These are phyloP conservation scores for Mucor saturninus DNA, from an alignment of 371 early-diverging fungal genomes.

Conservation along the genomic window DNA sequence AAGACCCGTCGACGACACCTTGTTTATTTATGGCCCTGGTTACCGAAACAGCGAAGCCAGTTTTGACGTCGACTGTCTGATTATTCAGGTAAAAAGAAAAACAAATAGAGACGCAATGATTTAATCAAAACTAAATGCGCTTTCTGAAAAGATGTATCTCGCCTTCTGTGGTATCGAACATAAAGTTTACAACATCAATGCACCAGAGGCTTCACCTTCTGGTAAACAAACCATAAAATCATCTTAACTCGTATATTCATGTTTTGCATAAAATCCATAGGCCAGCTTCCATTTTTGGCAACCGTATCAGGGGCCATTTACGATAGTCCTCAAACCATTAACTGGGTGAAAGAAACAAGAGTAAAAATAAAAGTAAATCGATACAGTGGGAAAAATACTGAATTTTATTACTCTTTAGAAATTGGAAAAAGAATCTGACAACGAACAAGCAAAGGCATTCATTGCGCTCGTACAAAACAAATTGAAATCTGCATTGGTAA, in stretches of 20 bases:
- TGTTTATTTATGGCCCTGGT: constrained; percentile 57
- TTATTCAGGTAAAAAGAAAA: constrained; percentile 42
- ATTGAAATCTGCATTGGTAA: constrained; percentile 53
- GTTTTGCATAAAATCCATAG: constrained; percentile 19
- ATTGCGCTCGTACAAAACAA: constrained; percentile 45
- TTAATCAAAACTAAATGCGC: not conserved
- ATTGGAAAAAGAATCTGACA: constrained; percentile 32
- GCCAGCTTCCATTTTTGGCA: constrained; percentile 47
- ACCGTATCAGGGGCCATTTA: constrained; percentile 45
- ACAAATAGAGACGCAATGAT: not conserved
- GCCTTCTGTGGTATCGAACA: constrained; percentile 49
- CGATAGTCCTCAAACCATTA: constrained; percentile 36
- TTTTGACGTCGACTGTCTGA: constrained; percentile 53
- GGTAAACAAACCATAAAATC: constrained; percentile 20
- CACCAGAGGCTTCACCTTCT: constrained; percentile 51
- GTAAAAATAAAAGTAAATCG: not conserved
- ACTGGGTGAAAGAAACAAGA: constrained; percentile 46
- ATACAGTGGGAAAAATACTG: not conserved
- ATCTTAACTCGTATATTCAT: not conserved
- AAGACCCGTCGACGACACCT: constrained; percentile 38
- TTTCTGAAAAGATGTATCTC: constrained; percentile 44
- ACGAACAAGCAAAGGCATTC: constrained; percentile 49
- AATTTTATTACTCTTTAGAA: constrained; percentile 17
- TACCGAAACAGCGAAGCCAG: constrained; percentile 37
- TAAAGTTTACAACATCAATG: constrained; percentile 40